A percentile compares a stretch with the other conserved stretches of the same genome.
Conservation (phyloP, 331 rosid species). For the Malus hybrid region DNA sequence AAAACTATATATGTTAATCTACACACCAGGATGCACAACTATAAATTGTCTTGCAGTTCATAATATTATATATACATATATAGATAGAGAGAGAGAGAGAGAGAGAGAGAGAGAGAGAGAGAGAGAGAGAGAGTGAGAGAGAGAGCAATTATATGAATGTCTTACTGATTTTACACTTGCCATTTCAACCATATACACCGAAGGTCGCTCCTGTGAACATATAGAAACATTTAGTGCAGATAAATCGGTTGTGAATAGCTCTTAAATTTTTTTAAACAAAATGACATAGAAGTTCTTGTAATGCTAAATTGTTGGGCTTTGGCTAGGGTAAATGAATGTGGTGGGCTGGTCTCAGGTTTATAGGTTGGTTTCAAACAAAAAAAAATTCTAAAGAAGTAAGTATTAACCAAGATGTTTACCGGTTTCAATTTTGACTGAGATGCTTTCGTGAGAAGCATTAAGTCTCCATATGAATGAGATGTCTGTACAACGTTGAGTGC, state of each 20-base stretch:
- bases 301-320: background rate
- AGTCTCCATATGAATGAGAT: conserved; percentile 79
- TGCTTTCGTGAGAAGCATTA: conserved; percentile 75
- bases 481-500: conserved; percentile 76
- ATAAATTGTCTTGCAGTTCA: background rate
- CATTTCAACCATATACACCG: conserved; percentile 79
- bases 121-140: no score
- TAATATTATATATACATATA: no score
- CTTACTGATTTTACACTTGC: conserved; percentile 48
- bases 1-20: background rate
- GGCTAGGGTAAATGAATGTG: background rate
- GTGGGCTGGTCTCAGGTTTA: background rate
- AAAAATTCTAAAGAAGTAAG: background rate
- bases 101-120: no score
- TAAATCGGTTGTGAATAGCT: background rate
- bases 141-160: no score
- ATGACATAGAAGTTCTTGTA: no score
- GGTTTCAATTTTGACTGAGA: conserved; percentile 54
- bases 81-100: no score
- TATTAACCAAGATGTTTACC: conserved; percentile 34
- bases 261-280: background rate
- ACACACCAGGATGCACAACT: background rate
- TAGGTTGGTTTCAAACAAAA: background rate
- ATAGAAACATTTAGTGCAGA: conserved; percentile 10
- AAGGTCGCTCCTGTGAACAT: conserved; percentile 60